Base-by-base conservation (phyloP, 2,329 filamentous ascomycete species). In the Diaporthe ampelina region DNA sequence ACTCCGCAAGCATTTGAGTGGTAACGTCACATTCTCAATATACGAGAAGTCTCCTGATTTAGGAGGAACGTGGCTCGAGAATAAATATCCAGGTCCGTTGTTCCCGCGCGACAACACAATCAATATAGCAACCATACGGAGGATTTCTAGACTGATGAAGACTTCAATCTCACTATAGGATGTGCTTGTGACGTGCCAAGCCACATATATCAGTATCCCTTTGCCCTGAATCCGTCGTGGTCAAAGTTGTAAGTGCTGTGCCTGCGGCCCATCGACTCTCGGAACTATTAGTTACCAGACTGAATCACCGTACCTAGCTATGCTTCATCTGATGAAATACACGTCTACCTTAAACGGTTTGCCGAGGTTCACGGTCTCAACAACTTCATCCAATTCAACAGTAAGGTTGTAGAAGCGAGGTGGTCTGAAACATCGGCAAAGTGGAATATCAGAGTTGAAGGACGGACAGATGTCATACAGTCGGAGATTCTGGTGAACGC, bases 141-240 rank as follows among this genome's bases (percentile, higher is more conserved):
- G 11, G 26, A 24, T 8, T 13, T 15, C n/a, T 24, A 2, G 48
- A 56, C 52, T 56, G 35, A 61, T 24, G 8, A 61, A 26, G 24
- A 6, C 7, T 15, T 3, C 40, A 21, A 43, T 9, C 10, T 43
- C 7, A 9, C 24, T 43, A 17, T 37, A 81, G 79, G 78, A 29
- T 85, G 83, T 76, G 83, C 83, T 19, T 86, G 83, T 73, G 85
- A 87, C 69, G 82, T 87, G 19, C 84, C 84, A 1, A 80, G 83
- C 9, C 84, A 85, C 76, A 84, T 82, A 73, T 86, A 86, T 76
- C 84, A 83, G 15, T 86, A 81, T 78, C 82, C 82, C 1, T 86
- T 86, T 70, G 83, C 84, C 70, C 83, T 83, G 9, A 85, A 86
- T 52, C 80, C 81, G 15, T 80, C 83, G 52, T 86, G 83, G 83